A percentile compares a stretch with the other conserved stretches of the same genome.
Conservation (phyloP, 169 alveolate genomes). For the Eimeria mitis region DNA sequence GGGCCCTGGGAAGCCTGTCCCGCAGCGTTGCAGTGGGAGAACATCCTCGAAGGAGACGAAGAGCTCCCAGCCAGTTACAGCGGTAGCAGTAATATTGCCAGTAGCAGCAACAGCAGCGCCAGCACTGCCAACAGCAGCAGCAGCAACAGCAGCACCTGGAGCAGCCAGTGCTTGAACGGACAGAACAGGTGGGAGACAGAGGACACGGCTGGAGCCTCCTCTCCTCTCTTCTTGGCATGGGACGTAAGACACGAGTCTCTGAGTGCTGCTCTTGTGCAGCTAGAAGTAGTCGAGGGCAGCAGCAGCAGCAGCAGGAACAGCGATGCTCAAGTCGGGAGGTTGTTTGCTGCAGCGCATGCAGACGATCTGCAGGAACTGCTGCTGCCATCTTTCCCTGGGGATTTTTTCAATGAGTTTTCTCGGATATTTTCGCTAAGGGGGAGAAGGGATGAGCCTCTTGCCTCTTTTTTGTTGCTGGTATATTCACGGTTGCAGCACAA, state of each 20-base stretch:
- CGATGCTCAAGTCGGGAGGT: background rate
- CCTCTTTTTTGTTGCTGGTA: slow-evolving; percentile 14
- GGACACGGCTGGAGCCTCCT: background rate
- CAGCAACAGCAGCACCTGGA: background rate
- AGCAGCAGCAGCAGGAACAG: slow-evolving; percentile 27
- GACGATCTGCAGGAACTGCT: slow-evolving; percentile 37
- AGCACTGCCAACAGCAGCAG: background rate
- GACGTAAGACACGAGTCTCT: background rate
- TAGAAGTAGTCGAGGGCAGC: slow-evolving; percentile 17
- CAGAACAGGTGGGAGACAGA: slow-evolving; percentile 62
- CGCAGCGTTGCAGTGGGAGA: slow-evolving; percentile 56
- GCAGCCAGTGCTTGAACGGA: background rate
- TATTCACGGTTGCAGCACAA: slow-evolving; percentile 30
- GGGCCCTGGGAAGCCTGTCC: slow-evolving; percentile 26
- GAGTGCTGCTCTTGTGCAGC: slow-evolving; percentile 27
- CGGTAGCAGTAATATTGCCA: background rate
- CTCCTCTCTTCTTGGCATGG: slow-evolving; percentile 38
- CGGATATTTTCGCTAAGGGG: slow-evolving; percentile 57
- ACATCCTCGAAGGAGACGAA: slow-evolving; percentile 42
- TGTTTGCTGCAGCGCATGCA: slow-evolving; percentile 42
- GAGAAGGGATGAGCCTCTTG: background rate
- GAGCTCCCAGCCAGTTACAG: slow-evolving; percentile 5
- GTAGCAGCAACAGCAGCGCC: background rate
- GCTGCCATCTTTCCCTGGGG: slow-evolving; percentile 61
- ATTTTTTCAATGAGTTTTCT: slow-evolving; percentile 20